Conservation (phyloP, 2,329 filamentous ascomycete genomes). For the Diplodia seriata region DNA sequence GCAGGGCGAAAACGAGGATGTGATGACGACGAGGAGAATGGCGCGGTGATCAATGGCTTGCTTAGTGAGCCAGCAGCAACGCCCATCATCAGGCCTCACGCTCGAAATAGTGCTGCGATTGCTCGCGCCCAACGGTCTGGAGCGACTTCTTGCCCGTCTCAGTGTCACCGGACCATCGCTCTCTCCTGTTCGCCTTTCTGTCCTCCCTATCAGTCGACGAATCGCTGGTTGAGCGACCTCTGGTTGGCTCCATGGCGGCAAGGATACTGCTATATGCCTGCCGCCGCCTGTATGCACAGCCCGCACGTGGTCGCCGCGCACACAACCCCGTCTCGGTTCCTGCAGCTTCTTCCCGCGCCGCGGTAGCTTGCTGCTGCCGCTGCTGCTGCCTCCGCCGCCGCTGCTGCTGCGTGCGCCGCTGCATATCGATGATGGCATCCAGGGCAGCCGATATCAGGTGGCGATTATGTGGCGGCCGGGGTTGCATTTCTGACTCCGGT, state of each 20-base stretch:
- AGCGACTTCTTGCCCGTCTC: not conserved
- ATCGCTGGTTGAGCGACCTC: not conserved
- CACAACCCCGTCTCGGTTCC: conserved; percentile 22
- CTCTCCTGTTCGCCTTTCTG: not conserved
- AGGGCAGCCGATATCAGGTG: conserved; percentile 22
- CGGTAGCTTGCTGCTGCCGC: not conserved
- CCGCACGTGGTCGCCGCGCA: conserved; percentile 10
- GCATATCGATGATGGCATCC: not conserved
- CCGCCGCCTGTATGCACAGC: not conserved
- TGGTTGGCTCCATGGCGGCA: not conserved
- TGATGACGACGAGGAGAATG: conserved; percentile 24
- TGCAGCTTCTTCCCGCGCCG: conserved; percentile 6
- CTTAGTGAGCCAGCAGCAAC: conserved; percentile 25
- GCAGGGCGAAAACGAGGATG: conserved; percentile 3
- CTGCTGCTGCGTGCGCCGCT: conserved; percentile 1
- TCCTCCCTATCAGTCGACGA: not conserved
- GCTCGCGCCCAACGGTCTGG: conserved; percentile 14
- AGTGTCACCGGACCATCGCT: not conserved
- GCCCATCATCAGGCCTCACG: not conserved
- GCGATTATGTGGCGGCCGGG: conserved; percentile 25
- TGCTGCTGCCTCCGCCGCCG: not conserved
- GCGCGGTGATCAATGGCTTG: conserved; percentile 27
- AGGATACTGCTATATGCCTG: conserved; percentile 11
- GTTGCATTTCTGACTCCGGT: conserved; percentile 4
- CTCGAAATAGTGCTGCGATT: not conserved